phyloP scores from a whole-genome alignment of 1,284 basidiomycete genomes.

The Leccinum laetum region DNA sequence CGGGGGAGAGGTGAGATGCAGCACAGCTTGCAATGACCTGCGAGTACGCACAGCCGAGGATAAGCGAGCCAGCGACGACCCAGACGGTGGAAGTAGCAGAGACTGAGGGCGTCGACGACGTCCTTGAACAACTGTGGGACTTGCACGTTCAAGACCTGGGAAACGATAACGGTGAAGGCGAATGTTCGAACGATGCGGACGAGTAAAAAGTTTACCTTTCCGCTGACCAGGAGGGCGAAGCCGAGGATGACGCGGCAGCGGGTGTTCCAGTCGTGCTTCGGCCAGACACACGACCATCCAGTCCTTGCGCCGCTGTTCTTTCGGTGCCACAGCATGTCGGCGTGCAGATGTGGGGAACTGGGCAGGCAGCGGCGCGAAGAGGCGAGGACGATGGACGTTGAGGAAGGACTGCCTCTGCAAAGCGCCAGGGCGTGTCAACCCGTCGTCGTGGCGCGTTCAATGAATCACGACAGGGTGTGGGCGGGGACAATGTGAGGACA shows the following conservation, averaged over 20 bases:
- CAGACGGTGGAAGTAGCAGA: conserved; percentile 82
- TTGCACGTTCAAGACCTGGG: conserved; percentile 90
- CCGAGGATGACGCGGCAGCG: conserved; percentile 83
- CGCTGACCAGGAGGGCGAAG: conserved; percentile 78
- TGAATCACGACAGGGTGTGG: too few species aligned
- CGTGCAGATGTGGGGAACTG: conserved; percentile 17
- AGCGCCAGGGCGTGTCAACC: background rate
- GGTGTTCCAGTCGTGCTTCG: conserved; percentile 74
- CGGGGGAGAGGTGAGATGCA: conserved; percentile 9
- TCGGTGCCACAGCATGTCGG: conserved; percentile 21
- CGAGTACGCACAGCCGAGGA: conserved; percentile 81
- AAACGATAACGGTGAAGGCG: background rate
- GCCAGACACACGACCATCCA: conserved; percentile 77
- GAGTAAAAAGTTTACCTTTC: conserved; percentile 65
- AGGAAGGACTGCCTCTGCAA: background rate
- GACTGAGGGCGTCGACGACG: conserved; percentile 88
- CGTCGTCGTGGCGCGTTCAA: too few species aligned
- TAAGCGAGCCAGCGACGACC: conserved; percentile 87
- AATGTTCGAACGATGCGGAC: background rate
- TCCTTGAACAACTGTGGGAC: conserved; percentile 96
- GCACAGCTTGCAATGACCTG: background rate
- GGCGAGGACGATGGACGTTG: conserved; percentile 3
- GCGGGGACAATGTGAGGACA: too few species aligned
- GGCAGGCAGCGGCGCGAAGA: background rate
- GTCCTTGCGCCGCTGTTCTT: conserved; percentile 65